These are phyloP conservation scores for Fomitopsis serialis DNA, from an alignment of 768 basidiomycete genomes.

Conservation along the genomic window DNA sequence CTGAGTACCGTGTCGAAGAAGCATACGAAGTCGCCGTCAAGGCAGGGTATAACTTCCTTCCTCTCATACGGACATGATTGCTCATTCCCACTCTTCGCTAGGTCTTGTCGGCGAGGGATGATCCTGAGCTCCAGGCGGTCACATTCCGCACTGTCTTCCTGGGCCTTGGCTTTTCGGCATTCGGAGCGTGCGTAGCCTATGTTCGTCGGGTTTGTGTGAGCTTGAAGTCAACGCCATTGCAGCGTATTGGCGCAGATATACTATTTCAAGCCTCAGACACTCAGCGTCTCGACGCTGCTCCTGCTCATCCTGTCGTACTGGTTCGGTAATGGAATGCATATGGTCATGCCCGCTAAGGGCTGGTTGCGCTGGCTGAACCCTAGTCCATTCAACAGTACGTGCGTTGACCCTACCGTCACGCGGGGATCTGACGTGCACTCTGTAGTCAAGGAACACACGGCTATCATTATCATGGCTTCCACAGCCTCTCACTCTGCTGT, in stretches of 20 bases:
- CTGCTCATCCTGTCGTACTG: constrained; percentile 49
- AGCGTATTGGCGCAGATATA: constrained; percentile 29
- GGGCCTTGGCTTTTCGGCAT: constrained; percentile 48
- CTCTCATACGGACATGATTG: neutral
- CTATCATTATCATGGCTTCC: constrained; percentile 31
- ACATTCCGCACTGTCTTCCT: constrained; percentile 56
- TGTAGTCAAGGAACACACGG: constrained; percentile 30
- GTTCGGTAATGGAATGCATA: constrained; percentile 39
- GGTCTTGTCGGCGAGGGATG: constrained; percentile 32
- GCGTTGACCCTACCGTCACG: neutral
- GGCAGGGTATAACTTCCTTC: constrained; percentile 18
- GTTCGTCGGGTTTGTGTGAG: neutral
- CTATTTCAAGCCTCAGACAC: constrained; percentile 42
- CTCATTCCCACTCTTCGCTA: constrained; percentile 2
- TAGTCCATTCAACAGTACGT: constrained; percentile 32
- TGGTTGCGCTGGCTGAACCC: constrained; percentile 31
- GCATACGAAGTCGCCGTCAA: constrained; percentile 37
- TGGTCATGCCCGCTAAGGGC: constrained; percentile 23
- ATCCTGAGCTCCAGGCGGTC: constrained; percentile 35
- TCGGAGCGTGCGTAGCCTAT: constrained; percentile 38
- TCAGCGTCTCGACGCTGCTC: constrained; percentile 44
- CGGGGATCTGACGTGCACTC: no score
- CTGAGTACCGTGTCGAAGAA: constrained; percentile 31
- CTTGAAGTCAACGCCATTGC: neutral
- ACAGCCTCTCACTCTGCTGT: constrained; percentile 27